Percentiles rank a stretch among this genome's conserved stretches.
Evolutionary conservation across 2,329 filamentous ascomycete genomes (phyloP).

Genomic region (Botrytis sinoallii): DNA sequence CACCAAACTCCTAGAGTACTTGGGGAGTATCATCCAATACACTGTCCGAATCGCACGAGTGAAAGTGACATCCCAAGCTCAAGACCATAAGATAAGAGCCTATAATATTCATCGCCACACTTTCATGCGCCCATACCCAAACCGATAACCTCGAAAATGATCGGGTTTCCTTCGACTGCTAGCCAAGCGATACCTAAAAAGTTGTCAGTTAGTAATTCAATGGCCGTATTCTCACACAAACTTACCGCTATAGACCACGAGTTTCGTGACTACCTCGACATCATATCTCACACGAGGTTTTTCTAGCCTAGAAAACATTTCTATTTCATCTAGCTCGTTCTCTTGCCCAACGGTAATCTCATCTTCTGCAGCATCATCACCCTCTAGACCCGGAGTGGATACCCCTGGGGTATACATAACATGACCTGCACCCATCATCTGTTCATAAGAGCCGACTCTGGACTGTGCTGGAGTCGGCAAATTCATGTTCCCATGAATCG

Average conservation of each 20-base stretch:
- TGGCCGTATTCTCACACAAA: conserved; percentile 24
- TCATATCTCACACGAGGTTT: conserved; percentile 91
- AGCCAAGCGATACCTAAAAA: conserved; percentile 74
- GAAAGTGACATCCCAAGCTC: neutral
- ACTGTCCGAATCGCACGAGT: neutral
- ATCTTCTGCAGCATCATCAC: conserved; percentile 39
- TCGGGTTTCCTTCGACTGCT: conserved; percentile 51
- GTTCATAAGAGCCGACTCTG: conserved; percentile 62
- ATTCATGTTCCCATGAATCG: conserved; percentile 39
- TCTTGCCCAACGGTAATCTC: conserved; percentile 44
- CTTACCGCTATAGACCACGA: conserved; percentile 90
- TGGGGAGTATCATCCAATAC: neutral
- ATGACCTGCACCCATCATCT: conserved; percentile 68
- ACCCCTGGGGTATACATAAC: conserved; percentile 40
- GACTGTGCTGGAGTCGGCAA: conserved; percentile 46
- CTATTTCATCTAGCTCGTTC: conserved; percentile 59
- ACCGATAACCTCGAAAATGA: conserved; percentile 44
- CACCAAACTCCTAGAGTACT: conserved; percentile 7
- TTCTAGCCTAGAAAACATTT: conserved; percentile 80
- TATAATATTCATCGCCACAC: neutral
- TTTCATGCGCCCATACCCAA: conserved; percentile 38
- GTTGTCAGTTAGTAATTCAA: conserved; percentile 19
- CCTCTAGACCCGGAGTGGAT: conserved; percentile 36
- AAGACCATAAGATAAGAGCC: neutral
- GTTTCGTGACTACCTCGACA: conserved; percentile 96